phyloP scores from a whole-genome alignment of 2,329 filamentous ascomycete genomes.

The Delphinella strobiligena region DNA sequence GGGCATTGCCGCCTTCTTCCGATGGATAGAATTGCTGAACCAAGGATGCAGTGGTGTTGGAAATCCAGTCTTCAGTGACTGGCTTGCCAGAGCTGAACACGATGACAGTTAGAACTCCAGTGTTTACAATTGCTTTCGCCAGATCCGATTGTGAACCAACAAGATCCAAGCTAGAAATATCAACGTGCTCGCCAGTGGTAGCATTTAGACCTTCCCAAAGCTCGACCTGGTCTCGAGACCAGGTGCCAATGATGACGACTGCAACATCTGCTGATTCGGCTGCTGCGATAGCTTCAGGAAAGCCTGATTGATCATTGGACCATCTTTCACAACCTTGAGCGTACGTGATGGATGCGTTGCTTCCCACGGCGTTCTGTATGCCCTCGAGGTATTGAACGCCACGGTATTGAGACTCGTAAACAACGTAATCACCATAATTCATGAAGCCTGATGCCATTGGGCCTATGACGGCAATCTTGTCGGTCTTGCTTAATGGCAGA shows the following conservation, averaged over 20 bases:
- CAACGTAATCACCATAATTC: conserved; percentile 67
- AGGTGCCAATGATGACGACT: conserved; percentile 62
- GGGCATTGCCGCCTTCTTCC: conserved; percentile 53
- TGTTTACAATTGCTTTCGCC: conserved; percentile 54
- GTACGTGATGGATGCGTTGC: conserved; percentile 49
- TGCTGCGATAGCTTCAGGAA: conserved; percentile 52
- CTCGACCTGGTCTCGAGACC: conserved; percentile 60
- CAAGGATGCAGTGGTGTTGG: conserved; percentile 49
- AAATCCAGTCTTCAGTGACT: conserved; percentile 62
- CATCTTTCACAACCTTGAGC: conserved; percentile 61
- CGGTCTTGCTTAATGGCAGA: conserved; percentile 51
- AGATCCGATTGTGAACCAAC: conserved; percentile 59
- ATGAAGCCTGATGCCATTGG: conserved; percentile 62
- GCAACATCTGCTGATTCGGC: conserved; percentile 58
- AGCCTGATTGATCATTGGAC: conserved; percentile 58
- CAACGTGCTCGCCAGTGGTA: conserved; percentile 64
- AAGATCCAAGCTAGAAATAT: conserved; percentile 46
- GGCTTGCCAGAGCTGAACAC: conserved; percentile 61
- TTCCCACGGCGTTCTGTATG: conserved; percentile 45
- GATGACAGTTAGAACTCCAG: conserved; percentile 55
- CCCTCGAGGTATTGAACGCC: conserved; percentile 61
- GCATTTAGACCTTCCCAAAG: conserved; percentile 61
- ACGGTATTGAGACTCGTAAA: conserved; percentile 48
- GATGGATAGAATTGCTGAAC: conserved; percentile 66
- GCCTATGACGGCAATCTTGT: conserved; percentile 59